These are phyloP conservation scores for Vicia faba DNA, from an alignment of 306 rosid genomes.

Conservation along the genomic window DNA sequence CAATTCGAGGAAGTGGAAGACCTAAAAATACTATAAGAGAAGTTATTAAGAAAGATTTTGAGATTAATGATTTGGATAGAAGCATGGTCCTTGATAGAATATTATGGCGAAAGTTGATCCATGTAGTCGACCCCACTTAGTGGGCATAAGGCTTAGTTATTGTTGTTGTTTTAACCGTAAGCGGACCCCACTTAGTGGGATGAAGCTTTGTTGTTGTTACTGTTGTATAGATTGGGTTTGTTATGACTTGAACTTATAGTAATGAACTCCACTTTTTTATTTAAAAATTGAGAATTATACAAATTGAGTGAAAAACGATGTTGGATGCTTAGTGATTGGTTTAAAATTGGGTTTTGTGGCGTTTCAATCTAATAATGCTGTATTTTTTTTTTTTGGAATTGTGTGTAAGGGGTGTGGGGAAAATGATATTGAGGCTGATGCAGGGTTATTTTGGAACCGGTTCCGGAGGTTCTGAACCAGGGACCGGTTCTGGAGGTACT, in stretches of 20 bases:
- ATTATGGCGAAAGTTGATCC: too few species aligned
- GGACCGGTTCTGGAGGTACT: constrained; percentile 48
- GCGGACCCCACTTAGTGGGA: too few species aligned
- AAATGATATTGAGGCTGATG: constrained; percentile 84
- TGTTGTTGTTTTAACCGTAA: too few species aligned
- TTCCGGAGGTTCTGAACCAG: constrained; percentile 43
- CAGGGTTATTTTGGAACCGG: constrained; percentile 69
- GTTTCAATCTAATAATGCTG: constrained; percentile 23
- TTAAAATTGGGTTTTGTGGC: constrained; percentile 13
- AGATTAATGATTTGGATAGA: too few species aligned
- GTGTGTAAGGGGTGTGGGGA: constrained; percentile 88
- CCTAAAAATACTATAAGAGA: too few species aligned
- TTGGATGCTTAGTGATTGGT: constrained; percentile 20
- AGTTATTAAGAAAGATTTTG: too few species aligned
- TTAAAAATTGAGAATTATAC: neutral
- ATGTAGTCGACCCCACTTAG: too few species aligned
- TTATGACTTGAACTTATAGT: constrained; percentile 12
- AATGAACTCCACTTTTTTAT: neutral
- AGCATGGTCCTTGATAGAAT: too few species aligned
- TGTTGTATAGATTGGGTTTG: neutral
- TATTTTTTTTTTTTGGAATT: constrained; percentile 35
- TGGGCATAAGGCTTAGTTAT: too few species aligned
- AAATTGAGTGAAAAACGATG: neutral
- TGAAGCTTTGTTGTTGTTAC: too few species aligned
- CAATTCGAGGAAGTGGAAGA: too few species aligned